Evolutionary conservation across 2,329 filamentous ascomycete genomes (phyloP).

Genomic region (Paracoccidioides brasiliensis): DNA sequence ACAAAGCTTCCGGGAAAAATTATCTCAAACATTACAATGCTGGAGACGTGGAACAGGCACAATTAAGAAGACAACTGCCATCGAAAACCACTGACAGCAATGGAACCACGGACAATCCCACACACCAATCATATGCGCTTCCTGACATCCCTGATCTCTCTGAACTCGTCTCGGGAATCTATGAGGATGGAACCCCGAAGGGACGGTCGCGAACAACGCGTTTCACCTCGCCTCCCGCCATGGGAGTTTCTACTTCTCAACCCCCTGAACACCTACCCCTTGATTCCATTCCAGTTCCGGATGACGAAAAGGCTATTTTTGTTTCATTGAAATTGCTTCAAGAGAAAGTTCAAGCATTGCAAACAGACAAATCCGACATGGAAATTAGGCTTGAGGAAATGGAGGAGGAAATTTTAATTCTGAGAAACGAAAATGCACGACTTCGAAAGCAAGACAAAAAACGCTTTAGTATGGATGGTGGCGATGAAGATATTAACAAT

Average conservation of each 20-base stretch:
- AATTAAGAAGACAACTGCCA: conserved; percentile 12
- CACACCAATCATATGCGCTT: conserved; percentile 47
- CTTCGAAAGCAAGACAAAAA: conserved; percentile 27
- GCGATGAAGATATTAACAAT: conserved; percentile 35
- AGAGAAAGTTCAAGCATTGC: conserved; percentile 44
- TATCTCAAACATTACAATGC: conserved; percentile 17
- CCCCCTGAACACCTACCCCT: conserved; percentile 33
- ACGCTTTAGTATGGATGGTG: conserved; percentile 16
- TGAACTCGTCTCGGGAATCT: conserved; percentile 46
- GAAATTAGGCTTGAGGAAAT: conserved; percentile 39
- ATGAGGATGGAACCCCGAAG: conserved; percentile 45
- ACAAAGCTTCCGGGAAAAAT: conserved; percentile 25
- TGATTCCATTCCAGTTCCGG: conserved; percentile 43
- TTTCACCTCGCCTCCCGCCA: conserved; percentile 37
- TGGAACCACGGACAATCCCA: conserved; percentile 32
- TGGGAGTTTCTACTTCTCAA: conserved; percentile 20
- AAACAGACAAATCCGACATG: conserved; percentile 40
- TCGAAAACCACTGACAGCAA: conserved; percentile 5
- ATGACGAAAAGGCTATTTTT: conserved; percentile 51
- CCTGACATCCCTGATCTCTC: conserved; percentile 49
- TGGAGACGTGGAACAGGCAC: not conserved
- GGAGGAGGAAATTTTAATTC: conserved; percentile 39
- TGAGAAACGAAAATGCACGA: conserved; percentile 32
- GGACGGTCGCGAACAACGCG: conserved; percentile 39
- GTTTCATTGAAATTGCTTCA: conserved; percentile 46